Evolutionary conservation across 805 yeast species (phyloP).

Genomic region (Metschnikowia baotianmanensis): DNA sequence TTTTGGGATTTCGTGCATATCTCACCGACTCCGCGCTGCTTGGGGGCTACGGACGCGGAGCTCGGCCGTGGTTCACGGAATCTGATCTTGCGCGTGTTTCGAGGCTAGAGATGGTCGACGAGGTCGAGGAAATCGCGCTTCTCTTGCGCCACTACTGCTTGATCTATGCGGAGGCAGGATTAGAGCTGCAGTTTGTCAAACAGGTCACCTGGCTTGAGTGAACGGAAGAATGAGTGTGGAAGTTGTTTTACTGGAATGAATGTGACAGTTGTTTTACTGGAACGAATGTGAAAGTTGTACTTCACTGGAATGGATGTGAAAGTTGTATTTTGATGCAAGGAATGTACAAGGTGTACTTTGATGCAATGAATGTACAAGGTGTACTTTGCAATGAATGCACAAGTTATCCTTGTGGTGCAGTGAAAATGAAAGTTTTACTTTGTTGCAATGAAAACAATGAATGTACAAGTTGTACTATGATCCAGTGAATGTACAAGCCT

Average conservation of each 20-base stretch:
- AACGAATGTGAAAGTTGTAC: too few relatives aligned
- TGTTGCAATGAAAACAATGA: too few relatives aligned
- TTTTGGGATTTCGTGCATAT: conserved; percentile 28
- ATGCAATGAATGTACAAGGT: too few relatives aligned
- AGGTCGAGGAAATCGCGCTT: conserved; percentile 65
- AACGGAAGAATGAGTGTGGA: background rate
- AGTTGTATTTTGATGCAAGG: too few relatives aligned
- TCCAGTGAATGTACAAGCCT: too few relatives aligned
- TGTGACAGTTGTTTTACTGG: too few relatives aligned
- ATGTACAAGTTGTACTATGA: too few relatives aligned
- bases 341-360: too few relatives aligned
- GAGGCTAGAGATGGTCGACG: conserved; percentile 66
- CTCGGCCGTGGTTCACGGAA: conserved; percentile 40
- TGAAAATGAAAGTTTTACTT: too few relatives aligned
- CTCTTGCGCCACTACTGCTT: conserved; percentile 62
- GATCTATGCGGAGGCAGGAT: conserved; percentile 16
- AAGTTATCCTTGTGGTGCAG: background rate
- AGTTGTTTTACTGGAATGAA: background rate
- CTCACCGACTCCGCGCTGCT: conserved; percentile 48
- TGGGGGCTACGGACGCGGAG: conserved; percentile 33
- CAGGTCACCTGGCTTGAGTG: conserved; percentile 4
- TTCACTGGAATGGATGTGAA: too few relatives aligned
- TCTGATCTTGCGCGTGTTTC: conserved; percentile 46
- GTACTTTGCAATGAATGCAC: too few relatives aligned
- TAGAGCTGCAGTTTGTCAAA: conserved; percentile 4